Evolutionary conservation across 2,329 filamentous ascomycete genomes (phyloP).

Genomic region (Aspergillus ochraceoroseus): DNA sequence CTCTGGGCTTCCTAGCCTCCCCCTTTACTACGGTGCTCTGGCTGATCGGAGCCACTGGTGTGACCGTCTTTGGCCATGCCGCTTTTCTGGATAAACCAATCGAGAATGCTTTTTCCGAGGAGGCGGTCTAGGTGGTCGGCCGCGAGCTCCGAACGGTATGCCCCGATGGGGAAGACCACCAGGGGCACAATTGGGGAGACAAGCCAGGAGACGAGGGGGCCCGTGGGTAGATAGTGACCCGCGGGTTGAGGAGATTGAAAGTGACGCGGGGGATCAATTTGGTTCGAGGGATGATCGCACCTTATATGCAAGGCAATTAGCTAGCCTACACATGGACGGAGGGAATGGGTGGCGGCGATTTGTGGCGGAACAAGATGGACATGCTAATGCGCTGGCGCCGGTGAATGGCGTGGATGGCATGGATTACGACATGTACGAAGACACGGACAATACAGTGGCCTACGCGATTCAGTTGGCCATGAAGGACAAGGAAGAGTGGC

Average conservation of each 20-base stretch:
- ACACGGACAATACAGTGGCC: conserved; percentile 43
- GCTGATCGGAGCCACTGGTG: conserved; percentile 92
- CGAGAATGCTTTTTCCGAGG: conserved; percentile 99
- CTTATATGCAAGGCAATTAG: conserved; percentile 31
- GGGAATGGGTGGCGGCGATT: conserved; percentile 35
- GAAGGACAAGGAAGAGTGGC: conserved; percentile 64
- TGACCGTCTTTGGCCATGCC: conserved; percentile 91
- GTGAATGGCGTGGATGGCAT: conserved; percentile 47
- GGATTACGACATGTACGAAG: conserved; percentile 52
- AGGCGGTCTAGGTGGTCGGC: conserved; percentile 99
- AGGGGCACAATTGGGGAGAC: conserved; percentile 69
- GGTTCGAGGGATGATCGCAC: conserved; percentile 23
- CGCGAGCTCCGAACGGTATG: conserved; percentile 90
- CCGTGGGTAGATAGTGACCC: conserved; percentile 49
- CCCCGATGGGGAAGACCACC: conserved; percentile 99
- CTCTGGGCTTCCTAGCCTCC: conserved; percentile 77
- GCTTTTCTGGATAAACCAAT: conserved; percentile 97
- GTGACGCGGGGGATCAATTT: conserved; percentile 40
- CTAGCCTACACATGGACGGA: conserved; percentile 28
- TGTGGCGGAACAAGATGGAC: conserved; percentile 43
- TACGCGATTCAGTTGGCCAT: conserved; percentile 52
- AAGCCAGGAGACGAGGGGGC: conserved; percentile 51
- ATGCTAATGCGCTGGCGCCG: conserved; percentile 44
- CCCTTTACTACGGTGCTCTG: conserved; percentile 82
- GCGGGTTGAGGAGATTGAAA: conserved; percentile 40